Base-by-base conservation (phyloP, 805 yeast species). In the Cyberlindnera amylophila region DNA sequence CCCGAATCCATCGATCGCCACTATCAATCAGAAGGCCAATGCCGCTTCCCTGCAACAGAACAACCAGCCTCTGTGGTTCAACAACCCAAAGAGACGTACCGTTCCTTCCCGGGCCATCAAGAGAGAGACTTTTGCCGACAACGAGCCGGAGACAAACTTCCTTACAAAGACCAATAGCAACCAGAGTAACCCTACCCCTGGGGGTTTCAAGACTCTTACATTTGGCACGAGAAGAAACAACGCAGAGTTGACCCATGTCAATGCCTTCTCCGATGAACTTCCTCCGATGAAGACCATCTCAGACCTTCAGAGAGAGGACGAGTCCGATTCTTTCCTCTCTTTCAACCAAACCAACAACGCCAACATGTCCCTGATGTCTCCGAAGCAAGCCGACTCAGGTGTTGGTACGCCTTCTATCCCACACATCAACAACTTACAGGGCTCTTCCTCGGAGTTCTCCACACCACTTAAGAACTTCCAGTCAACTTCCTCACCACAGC, bases 61-160 rank as follows among this genome's bases (percentile, higher is more conserved):
- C 23, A 34, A 36, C 17, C 51, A 55, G 9, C 67, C 68, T 6
- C 53, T 54, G 17, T 70, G 71, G 72, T 66, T 58, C 46, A 64
- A 66, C 33, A 65, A 66, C 36, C 66, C 72, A n/a, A 70, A 67
- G 45, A 69, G 71, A 46, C 63, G 80, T 43, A 58, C 64, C 1
- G 63, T 70, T n/a, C 79, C 81, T 8, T 67, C 69, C n/a, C 64
- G 63, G 3, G 65, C 73, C 13, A 58, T 74, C 17, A 74, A 72
- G 48, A 62, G 80, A 51, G 63, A 56, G 16, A 43, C 46, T n/a
- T 32, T 39, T 9, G 46, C 46, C n/a, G 55, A 55, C 4, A 35
- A 34, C 24, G 56, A 55, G 11, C 42, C 41, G 7, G 63, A 55
- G 14, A 44, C 64, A 1, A 46, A 53, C 6, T 51, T 55, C 34